These are phyloP conservation scores for Urochloa ruziziensis DNA, from an alignment of 176 grass and related monocot species.

Conservation along the genomic window DNA sequence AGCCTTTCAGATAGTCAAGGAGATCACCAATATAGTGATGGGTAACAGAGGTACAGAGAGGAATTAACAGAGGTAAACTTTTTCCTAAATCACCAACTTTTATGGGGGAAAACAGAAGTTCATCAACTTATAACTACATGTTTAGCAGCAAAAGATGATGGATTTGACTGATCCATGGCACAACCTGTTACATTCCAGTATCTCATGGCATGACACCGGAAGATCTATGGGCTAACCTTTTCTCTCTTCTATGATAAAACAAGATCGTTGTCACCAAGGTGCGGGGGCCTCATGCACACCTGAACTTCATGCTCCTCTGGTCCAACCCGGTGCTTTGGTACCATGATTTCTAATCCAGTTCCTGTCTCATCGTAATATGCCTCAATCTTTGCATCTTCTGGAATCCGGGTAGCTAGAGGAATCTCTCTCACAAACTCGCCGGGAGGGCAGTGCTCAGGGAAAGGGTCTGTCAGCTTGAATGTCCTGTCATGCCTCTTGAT, in stretches of 20 bases:
- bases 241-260: slow-evolving; percentile 48
- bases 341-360: slow-evolving; percentile 66
- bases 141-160: slow-evolving; percentile 29
- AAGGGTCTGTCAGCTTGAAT: slow-evolving; percentile 59
- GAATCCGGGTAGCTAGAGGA: slow-evolving; percentile 63
- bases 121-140: slow-evolving; percentile 8
- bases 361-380: slow-evolving; percentile 74
- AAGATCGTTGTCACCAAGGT: slow-evolving; percentile 61
- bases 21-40: slow-evolving; percentile 41
- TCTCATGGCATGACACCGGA: slow-evolving; percentile 27
- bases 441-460: slow-evolving; percentile 60
- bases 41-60: slow-evolving; percentile 20
- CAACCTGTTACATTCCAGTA: slow-evolving; percentile 19
- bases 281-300: slow-evolving; percentile 73
- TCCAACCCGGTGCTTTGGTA: slow-evolving; percentile 63
- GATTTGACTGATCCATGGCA: slow-evolving; percentile 15
- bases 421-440: slow-evolving; percentile 76
- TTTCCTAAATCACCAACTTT: slow-evolving; percentile 34
- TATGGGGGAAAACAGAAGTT: not conserved
- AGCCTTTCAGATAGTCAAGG: slow-evolving; percentile 40
- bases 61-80: slow-evolving; percentile 30
- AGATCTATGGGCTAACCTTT: slow-evolving; percentile 27
- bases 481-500: slow-evolving; percentile 62
- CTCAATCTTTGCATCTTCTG: slow-evolving; percentile 67
- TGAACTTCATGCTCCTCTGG: slow-evolving; percentile 78